These are phyloP conservation scores for Diutina pseudorugosa DNA, from an alignment of 1,139 yeast genomes.

Conservation along the genomic window DNA sequence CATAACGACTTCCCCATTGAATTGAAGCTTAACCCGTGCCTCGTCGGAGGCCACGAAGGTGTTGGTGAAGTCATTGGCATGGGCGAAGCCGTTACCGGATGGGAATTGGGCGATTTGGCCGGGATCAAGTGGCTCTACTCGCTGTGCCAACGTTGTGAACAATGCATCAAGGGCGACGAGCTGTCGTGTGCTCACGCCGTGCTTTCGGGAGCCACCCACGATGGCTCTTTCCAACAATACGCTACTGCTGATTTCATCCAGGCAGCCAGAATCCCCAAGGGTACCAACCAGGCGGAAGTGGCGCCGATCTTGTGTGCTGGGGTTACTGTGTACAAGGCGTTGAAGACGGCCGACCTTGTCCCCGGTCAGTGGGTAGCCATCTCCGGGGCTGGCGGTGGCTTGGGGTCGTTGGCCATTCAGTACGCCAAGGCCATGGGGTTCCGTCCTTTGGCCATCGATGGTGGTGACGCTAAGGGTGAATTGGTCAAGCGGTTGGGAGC, in stretches of 20 bases:
- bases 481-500: conserved; percentile 52
- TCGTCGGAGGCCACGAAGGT: conserved; percentile 82
- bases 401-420: conserved; percentile 72
- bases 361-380: conserved; percentile 76
- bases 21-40: conserved; percentile 42
- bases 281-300: conserved; percentile 58
- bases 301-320: conserved; percentile 83
- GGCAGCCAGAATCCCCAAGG: conserved; percentile 65
- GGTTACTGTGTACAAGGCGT: conserved; percentile 74
- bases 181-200: conserved; percentile 59
- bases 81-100: conserved; percentile 57
- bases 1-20: conserved; percentile 62
- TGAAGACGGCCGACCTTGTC: conserved; percentile 50
- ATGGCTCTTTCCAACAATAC: conserved; percentile 77
- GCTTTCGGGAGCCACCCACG: conserved; percentile 69
- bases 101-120: conserved; percentile 66
- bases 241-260: conserved; percentile 81
- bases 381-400: conserved; percentile 81
- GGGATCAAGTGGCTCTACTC: conserved; percentile 75
- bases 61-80: conserved; percentile 73
- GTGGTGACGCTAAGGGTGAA: conserved; percentile 53
- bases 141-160: conserved; percentile 64
- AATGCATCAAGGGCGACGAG: conserved; percentile 56
- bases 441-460: conserved; percentile 66
- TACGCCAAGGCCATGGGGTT: conserved; percentile 77